Conservation (phyloP, 805 yeast species). For the Candida michaelii region DNA sequence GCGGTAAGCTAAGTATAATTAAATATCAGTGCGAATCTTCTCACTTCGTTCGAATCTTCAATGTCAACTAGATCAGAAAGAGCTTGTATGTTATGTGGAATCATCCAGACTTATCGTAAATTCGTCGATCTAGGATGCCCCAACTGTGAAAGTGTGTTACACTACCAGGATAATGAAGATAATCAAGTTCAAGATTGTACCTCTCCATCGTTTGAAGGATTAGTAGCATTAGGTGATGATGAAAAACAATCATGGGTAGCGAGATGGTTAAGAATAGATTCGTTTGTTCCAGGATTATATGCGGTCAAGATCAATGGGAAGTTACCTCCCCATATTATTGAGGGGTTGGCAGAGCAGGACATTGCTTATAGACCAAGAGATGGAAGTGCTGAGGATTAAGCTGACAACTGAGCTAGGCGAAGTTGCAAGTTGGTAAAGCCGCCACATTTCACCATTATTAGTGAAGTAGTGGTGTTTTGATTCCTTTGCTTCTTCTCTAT, state of each 20-base stretch:
- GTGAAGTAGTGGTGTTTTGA: too few species aligned
- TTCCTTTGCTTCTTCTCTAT: too few species aligned
- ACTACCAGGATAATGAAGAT: constrained; percentile 75
- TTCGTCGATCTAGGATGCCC: constrained; percentile 92
- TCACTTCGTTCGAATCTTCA: not conserved
- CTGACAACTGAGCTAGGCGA: too few species aligned
- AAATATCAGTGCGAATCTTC: not conserved
- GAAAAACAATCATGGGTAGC: constrained; percentile 89
- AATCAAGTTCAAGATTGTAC: constrained; percentile 87
- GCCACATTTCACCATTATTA: too few species aligned
- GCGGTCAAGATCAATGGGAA: constrained; percentile 94
- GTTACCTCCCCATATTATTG: constrained; percentile 81
- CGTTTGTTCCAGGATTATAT: constrained; percentile 84
- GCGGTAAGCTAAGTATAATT: too few species aligned
- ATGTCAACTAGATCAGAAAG: constrained; percentile 71
- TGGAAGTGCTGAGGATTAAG: constrained; percentile 73
- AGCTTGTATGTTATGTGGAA: constrained; percentile 97
- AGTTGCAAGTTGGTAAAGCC: too few species aligned
- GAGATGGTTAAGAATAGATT: constrained; percentile 89
- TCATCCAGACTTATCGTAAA: constrained; percentile 72
- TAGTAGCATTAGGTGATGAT: constrained; percentile 86
- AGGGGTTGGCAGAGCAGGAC: constrained; percentile 70
- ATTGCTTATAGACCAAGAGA: constrained; percentile 91
- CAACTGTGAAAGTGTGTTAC: constrained; percentile 88
- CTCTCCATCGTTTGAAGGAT: constrained; percentile 93